phyloP scores from a whole-genome alignment of 2,329 filamentous ascomycete species.

The Epichloe gansuensis region DNA sequence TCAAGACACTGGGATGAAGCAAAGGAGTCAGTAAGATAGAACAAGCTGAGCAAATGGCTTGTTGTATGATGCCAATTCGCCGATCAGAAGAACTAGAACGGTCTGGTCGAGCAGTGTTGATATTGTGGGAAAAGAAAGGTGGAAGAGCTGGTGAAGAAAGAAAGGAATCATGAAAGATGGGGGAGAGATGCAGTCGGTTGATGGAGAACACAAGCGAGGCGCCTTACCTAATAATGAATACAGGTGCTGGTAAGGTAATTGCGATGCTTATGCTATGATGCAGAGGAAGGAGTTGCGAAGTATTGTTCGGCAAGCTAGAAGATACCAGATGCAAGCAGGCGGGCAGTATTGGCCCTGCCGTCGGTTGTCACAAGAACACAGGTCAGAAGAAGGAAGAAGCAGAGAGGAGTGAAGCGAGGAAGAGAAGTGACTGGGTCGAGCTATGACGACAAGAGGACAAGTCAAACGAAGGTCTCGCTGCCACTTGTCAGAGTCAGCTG shows the following conservation, averaged over 20 bases:
- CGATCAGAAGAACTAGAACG: constrained; percentile 23
- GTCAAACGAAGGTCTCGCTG: constrained; percentile 1
- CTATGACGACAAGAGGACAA: constrained; percentile 3
- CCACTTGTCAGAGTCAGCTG: constrained; percentile 5
- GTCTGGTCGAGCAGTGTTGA: constrained; percentile 27
- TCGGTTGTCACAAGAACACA: not conserved
- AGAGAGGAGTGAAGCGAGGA: constrained; percentile 3
- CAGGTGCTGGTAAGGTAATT: constrained; percentile 9
- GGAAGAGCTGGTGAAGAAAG: constrained; percentile 10
- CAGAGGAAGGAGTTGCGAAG: constrained; percentile 8
- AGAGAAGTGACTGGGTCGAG: constrained; percentile 1
- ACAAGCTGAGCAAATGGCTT: constrained; percentile 45
- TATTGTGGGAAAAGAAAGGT: constrained; percentile 27
- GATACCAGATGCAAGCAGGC: constrained; percentile 6
- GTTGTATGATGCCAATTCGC: constrained; percentile 19
- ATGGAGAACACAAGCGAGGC: constrained; percentile 7
- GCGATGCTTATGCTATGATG: constrained; percentile 11
- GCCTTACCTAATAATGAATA: constrained; percentile 10
- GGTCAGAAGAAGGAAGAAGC: constrained; percentile 7
- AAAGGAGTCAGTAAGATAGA: constrained; percentile 47
- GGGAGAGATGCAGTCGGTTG: constrained; percentile 5
- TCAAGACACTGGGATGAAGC: constrained; percentile 42
- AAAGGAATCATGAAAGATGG: constrained; percentile 8
- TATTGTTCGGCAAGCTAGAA: constrained; percentile 5
- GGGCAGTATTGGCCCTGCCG: constrained; percentile 4